Conservation (phyloP, 2,329 filamentous ascomycete species). For the Sporothrix humicola region DNA sequence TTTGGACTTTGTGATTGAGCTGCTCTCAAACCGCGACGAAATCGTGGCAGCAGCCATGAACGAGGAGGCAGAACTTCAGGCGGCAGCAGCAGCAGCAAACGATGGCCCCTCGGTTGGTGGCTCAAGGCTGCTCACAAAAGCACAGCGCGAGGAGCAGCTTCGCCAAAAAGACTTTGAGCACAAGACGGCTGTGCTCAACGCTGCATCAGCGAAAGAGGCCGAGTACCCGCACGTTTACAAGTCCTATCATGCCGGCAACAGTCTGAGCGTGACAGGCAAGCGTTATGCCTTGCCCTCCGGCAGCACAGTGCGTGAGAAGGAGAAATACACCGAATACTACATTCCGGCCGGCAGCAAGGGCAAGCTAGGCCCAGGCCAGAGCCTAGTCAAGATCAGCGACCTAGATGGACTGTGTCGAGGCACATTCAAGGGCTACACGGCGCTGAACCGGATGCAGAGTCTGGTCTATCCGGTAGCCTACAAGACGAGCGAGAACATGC, state of each 20-base stretch:
- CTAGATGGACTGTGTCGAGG: constrained; percentile 86
- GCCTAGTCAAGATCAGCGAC: constrained; percentile 76
- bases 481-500: constrained; percentile 96
- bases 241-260: constrained; percentile 81
- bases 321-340: constrained; percentile 86
- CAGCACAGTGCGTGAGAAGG: constrained; percentile 69
- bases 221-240: constrained; percentile 95
- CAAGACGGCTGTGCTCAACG: constrained; percentile 74
- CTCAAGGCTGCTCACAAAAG: constrained; percentile 69
- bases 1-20: constrained; percentile 87
- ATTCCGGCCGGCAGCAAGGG: constrained; percentile 85
- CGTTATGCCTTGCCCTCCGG: constrained; percentile 83
- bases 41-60: constrained; percentile 57
- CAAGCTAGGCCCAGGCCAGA: constrained; percentile 72
- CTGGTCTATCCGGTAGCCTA: constrained; percentile 95
- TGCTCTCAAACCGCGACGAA: constrained; percentile 77
- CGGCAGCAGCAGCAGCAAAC: constrained; percentile 42
- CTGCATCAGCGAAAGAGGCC: constrained; percentile 72
- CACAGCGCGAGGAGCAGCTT: constrained; percentile 79
- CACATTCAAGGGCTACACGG: constrained; percentile 95
- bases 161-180: constrained; percentile 79
- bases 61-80: constrained; percentile 30
- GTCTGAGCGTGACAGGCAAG: constrained; percentile 76
- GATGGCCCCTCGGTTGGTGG: constrained; percentile 39
- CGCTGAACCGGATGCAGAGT: constrained; percentile 97